Evolutionary conservation across 1,139 yeast species (phyloP), one percentile per base, ranked within the genome.

Genomic region (Saccharomyces uvarum): DNA sequence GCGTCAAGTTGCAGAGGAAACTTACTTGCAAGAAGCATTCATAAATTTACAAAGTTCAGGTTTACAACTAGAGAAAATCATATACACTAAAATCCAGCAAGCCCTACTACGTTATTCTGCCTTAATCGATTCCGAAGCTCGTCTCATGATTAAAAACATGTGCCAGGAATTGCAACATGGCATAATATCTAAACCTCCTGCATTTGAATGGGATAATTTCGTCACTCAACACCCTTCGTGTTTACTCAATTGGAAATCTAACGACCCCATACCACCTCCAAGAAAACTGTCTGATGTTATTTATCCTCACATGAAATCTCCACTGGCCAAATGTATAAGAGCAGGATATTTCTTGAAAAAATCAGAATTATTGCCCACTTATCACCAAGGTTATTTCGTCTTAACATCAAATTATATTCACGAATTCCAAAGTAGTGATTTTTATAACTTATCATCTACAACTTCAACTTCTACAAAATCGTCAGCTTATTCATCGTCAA

Each of bases 141-240:
- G 81, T 41, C 66, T 83, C 1, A 78, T 80, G 56, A 77, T 82
- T 50, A 77, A 80, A 54, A 80, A 78, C 61, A 70, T 86, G 61
- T 77, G 84, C 54, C 82, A 82, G 52, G 86, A 82, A 65, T 73
- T 86, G 56, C 78, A 77, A 57, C 76, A 82, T 54, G 90, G 91
- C 6, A 79, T 86, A 55, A 73, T 85, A 50, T 73, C 81, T 31
- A 83, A 84, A 63, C 86, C 83, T 55, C 74, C 82, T 4, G 79
- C 77, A 31, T 75, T 81, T 61, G 95, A 86, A 70, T 86, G 93
- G 93, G 88, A 85, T 65, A 79, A 81, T 46, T 86, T 85, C 59
- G 83, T 86, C 53, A 74, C 81, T 54, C 84, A 84, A 56, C 71
- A 73, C 53, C 74, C 76, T 2, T 69, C 69, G 51, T 75, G 77